Percentiles rank a stretch among this genome's conserved stretches.
These are phyloP conservation scores for Sporopachydermia quercuum DNA, from an alignment of 805 yeast species.

Conservation along the genomic window DNA sequence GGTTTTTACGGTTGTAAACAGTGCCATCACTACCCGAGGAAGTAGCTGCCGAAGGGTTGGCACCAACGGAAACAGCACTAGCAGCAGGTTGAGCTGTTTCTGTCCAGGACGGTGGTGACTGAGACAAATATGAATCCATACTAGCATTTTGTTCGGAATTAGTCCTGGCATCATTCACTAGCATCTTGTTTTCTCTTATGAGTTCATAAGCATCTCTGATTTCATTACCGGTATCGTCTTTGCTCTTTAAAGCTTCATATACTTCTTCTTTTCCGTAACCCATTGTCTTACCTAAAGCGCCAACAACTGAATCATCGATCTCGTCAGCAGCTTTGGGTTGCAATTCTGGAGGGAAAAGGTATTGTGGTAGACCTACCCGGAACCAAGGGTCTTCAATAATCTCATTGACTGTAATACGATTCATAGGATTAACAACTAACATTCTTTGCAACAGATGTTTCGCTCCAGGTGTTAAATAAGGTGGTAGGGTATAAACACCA, in stretches of 20 bases:
- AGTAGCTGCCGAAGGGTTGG: neutral
- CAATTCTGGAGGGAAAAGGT: slow-evolving; percentile 47
- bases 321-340: slow-evolving; percentile 4
- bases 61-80: slow-evolving; percentile 14
- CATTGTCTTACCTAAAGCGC: slow-evolving; percentile 65
- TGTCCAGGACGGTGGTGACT: slow-evolving; percentile 40
- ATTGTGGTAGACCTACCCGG: slow-evolving; percentile 63
- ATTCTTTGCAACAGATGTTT: slow-evolving; percentile 68
- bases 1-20: slow-evolving; percentile 9
- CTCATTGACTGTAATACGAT: slow-evolving; percentile 84
- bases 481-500: slow-evolving; percentile 86
- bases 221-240: slow-evolving; percentile 36
- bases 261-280: slow-evolving; percentile 83
- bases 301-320: slow-evolving; percentile 62
- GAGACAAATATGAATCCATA: slow-evolving; percentile 43
- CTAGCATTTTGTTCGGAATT: slow-evolving; percentile 23
- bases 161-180: slow-evolving; percentile 51
- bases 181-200: slow-evolving; percentile 61
- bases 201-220: slow-evolving; percentile 75
- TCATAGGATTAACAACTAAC: slow-evolving; percentile 90
- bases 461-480: slow-evolving; percentile 75
- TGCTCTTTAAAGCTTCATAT: slow-evolving; percentile 43
- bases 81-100: slow-evolving; percentile 14
- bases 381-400: slow-evolving; percentile 94
- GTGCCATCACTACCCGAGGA: slow-evolving; percentile 2